Base-by-base conservation (phyloP, 2,329 filamentous ascomycete species). In the Pleoardoris graminearum region DNA sequence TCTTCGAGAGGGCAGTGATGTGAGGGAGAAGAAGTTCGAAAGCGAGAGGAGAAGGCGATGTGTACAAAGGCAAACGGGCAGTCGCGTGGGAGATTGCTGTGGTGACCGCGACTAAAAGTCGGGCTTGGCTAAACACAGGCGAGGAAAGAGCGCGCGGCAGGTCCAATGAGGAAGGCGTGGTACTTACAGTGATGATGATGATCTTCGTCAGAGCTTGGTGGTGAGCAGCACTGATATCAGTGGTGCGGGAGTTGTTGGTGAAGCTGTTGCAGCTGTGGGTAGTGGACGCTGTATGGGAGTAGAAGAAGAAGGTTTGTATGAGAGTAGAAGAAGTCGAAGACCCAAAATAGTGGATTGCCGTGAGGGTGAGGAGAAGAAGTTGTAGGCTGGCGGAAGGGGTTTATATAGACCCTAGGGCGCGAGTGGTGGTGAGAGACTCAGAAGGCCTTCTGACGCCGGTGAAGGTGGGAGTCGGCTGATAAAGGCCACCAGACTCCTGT, bases 251-350 rank as follows among this genome's bases (percentile, higher is more conserved):
- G 46, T 25, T 41, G 25, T 41, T 2, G 14, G 3, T 29, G 32
- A 21, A 11, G 33, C 10, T 19, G n/a, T 43, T 12, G 21, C 19
- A 23, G 25, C 17, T 29, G n/a, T 8, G 33, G 16, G 29, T 12
- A 25, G 10, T 23, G 8, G 36, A 30, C 10, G 39, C 4, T 52
- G n/a, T 48, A 35, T 41, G 27, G 22, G 12, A 29, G n/a, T 21
- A 47, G 32, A 19, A 37, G 29, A 36, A 37, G 33, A 19, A 41
- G 43, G 38, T n/a, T 36, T 50, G 51, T 35, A 52, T 56, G 30
- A 58, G 61, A 60, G 53, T 56, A 58, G 49, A 52, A 60, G 55
- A 50, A 53, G 50, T 54, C n/a, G 27, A 33, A 32, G 19, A 11
- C 6, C 16, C 17, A 22, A 32, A 44, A n/a, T 36, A 36, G 16